Percentiles rank a stretch among this genome's conserved stretches.
Evolutionary conservation across 1,139 yeast species (phyloP).

Genomic region (Debaryomycetaceae sp.): DNA sequence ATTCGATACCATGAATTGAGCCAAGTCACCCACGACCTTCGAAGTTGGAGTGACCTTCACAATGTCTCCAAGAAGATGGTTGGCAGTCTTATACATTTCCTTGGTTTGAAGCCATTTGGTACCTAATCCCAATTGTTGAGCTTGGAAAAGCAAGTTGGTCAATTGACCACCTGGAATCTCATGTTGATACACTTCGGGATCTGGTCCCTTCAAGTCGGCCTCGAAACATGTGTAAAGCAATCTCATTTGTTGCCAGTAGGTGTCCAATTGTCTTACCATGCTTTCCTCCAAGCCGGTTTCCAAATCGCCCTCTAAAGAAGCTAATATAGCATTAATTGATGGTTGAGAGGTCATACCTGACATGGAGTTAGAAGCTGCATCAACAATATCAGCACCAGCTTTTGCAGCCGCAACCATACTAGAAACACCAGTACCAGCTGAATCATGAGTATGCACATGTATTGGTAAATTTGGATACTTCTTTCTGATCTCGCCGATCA

Average conservation of each 20-base stretch:
- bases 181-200: slow-evolving; percentile 96
- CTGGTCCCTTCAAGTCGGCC: slow-evolving; percentile 98
- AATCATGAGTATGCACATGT: slow-evolving; percentile 98
- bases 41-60: slow-evolving; percentile 99
- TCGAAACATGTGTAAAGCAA: slow-evolving; percentile 93
- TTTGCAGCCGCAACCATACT: slow-evolving; percentile 91
- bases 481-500: slow-evolving; percentile 77
- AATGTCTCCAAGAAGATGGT: slow-evolving; percentile 85
- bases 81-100: slow-evolving; percentile 88
- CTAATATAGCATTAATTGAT: slow-evolving; percentile 85
- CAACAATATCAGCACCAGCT: slow-evolving; percentile 98
- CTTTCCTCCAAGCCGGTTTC: slow-evolving; percentile 68
- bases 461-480: slow-evolving; percentile 92
- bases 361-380: slow-evolving; percentile 95
- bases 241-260: slow-evolving; percentile 99
- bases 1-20: slow-evolving; percentile 98
- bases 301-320: slow-evolving; percentile 85
- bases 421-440: slow-evolving; percentile 99
- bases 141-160: slow-evolving; percentile 96
- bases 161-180: slow-evolving; percentile 99
- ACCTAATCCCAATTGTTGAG: slow-evolving; percentile 97
- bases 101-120: slow-evolving; percentile 95
- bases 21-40: slow-evolving; percentile 97
- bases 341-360: slow-evolving; percentile 99
- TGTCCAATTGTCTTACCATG: slow-evolving; percentile 76